These are phyloP conservation scores for Colletotrichum sp. DNA, from an alignment of 2,329 filamentous ascomycete species.

Conservation along the genomic window DNA sequence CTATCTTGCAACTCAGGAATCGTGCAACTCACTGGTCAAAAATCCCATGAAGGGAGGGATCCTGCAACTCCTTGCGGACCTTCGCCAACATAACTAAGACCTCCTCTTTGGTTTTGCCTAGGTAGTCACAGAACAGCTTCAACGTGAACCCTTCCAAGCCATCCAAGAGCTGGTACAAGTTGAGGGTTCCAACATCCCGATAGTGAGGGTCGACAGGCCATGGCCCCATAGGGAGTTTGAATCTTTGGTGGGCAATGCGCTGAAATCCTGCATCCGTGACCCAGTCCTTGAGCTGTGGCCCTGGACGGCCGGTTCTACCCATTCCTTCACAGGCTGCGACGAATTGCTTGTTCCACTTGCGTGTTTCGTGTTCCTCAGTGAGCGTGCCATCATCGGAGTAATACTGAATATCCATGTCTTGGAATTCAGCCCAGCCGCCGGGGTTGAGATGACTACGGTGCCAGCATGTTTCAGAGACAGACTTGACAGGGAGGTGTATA, in stretches of 20 bases:
- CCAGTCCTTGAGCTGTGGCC: neutral
- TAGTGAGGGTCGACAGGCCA: neutral
- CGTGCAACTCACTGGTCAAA: neutral
- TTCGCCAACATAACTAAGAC: neutral
- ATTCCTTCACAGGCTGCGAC: neutral
- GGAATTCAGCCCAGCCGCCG: neutral
- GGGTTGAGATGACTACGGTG: slow-evolving; percentile 31
- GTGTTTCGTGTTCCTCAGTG: neutral
- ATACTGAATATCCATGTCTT: neutral
- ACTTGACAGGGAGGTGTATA: neutral
- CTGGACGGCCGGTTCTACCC: neutral
- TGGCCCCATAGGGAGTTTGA: neutral
- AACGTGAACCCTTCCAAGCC: neutral
- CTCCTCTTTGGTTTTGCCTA: neutral
- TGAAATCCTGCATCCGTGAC: neutral
- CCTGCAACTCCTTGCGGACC: neutral
- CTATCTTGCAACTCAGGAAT: rapidly evolving
- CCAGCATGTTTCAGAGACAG: neutral
- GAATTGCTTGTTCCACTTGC: neutral
- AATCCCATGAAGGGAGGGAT: neutral
- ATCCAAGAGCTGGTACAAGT: neutral
- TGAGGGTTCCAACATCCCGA: neutral
- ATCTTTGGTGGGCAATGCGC: neutral
- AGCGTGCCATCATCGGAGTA: neutral
- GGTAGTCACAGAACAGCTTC: neutral